These are phyloP conservation scores for Butyriboletus loyo DNA, from an alignment of 768 basidiomycete genomes.

Conservation along the genomic window DNA sequence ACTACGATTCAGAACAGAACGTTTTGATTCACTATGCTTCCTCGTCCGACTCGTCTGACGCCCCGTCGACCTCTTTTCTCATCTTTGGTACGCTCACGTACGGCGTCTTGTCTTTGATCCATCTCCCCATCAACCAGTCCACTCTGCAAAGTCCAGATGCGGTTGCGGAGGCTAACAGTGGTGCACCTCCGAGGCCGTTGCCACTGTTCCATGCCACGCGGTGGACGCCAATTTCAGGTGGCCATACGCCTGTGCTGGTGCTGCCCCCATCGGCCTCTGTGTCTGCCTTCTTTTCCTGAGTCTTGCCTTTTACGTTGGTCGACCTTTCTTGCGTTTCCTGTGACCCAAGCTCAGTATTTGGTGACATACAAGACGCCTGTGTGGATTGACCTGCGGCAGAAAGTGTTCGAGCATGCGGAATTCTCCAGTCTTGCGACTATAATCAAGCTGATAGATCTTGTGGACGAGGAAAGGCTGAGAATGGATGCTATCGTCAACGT, in stretches of 20 bases:
- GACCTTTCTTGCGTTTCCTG: conserved; percentile 48
- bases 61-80: conserved; percentile 50
- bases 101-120: conserved; percentile 62
- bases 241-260: conserved; percentile 68
- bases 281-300: conserved; percentile 24
- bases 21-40: conserved; percentile 8
- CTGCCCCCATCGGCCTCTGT: conserved; percentile 15
- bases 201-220: conserved; percentile 80
- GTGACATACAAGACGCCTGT: neutral
- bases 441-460: conserved; percentile 85
- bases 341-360: neutral
- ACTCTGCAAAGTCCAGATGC: conserved; percentile 85
- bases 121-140: conserved; percentile 77
- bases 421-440: conserved; percentile 68
- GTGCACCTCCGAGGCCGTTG: conserved; percentile 58
- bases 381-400: conserved; percentile 57
- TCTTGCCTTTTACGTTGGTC: conserved; percentile 35
- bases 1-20: too few relatives aligned
- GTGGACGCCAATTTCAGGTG: conserved; percentile 72
- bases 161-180: conserved; percentile 72
- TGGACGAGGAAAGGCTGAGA: conserved; percentile 71
- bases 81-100: conserved; percentile 63
- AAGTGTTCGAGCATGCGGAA: conserved; percentile 90
- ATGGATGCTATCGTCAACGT: neutral
- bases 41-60: conserved; percentile 37